Evolutionary conservation across 2,329 filamentous ascomycete genomes (phyloP), one percentile per base, ranked within the genome.

Genomic region (Microthyrium microscopicum): DNA sequence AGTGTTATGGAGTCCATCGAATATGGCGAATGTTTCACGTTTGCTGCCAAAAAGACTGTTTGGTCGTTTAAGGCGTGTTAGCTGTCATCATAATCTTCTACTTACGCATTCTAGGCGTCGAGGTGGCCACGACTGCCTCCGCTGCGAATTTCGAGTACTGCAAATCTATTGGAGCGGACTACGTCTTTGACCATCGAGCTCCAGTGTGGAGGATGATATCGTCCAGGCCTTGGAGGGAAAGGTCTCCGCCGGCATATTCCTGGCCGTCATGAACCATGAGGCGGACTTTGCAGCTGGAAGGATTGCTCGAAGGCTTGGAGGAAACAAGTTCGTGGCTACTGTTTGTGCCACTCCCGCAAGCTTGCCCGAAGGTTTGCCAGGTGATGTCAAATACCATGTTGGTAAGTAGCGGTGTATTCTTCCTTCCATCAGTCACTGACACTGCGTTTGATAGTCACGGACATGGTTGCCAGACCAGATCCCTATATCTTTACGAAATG

Each of bases 21-120:
- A n/a, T n/a, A n/a, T n/a, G n/a, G n/a, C n/a, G n/a, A n/a, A n/a
- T n/a, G n/a, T n/a, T n/a, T n/a, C n/a, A n/a, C n/a, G n/a, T n/a
- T n/a, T n/a, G n/a, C n/a, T n/a, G n/a, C n/a, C n/a, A n/a, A n/a
- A n/a, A n/a, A 8, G 22, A 57, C 8, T 61, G 57, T 31, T 45
- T 44, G 5, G 60, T 59, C 19, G 46, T 57, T 12, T 60, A 54
- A 38, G 60, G 62, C 38, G 44, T 43, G 24, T 55, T 45, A 15
- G n/a, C 22, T 35, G 19, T 13, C n/a, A n/a, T n/a, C n/a, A n/a
- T n/a, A n/a, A n/a, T n/a, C n/a, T n/a, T n/a, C n/a, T n/a, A n/a
- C n/a, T n/a, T n/a, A n/a, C n/a, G n/a, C n/a, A n/a, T n/a, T n/a
- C n/a, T n/a, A n/a, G 22, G 22, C 22, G 9, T 25, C 9, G 22